phyloP scores from a whole-genome alignment of 805 yeast genomes.

The Sugiyamaella smithiae region DNA sequence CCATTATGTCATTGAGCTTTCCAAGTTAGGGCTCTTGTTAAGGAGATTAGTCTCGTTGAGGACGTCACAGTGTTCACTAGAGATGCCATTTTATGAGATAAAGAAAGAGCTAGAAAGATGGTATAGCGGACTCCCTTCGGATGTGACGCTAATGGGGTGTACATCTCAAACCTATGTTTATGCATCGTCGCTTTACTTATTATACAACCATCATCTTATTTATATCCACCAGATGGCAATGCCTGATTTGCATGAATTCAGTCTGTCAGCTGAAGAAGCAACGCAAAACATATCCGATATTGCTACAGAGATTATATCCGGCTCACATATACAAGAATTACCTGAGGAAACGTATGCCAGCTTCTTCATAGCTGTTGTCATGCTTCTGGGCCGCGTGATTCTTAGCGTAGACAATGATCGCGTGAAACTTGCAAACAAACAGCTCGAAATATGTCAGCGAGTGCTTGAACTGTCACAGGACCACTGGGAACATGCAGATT shows the following conservation, averaged over 20 bases:
- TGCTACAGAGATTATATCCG: slow-evolving; percentile 15
- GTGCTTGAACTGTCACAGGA: slow-evolving; percentile 20
- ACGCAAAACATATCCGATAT: slow-evolving; percentile 15
- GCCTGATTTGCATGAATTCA: slow-evolving; percentile 7
- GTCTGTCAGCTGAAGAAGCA: slow-evolving; percentile 10
- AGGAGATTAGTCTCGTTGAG: slow-evolving; percentile 11
- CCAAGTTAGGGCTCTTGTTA: slow-evolving; percentile 2
- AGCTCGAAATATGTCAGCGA: slow-evolving; percentile 18
- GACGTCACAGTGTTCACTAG: not conserved
- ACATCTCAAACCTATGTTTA: not conserved
- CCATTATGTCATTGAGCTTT: slow-evolving; percentile 4
- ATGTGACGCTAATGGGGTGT: not conserved
- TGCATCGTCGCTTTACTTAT: slow-evolving; percentile 14
- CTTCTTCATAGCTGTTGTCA: slow-evolving; percentile 23
- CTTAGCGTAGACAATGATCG: not conserved
- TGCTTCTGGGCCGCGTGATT: slow-evolving; percentile 16
- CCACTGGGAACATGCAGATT: slow-evolving; percentile 24
- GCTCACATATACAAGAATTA: slow-evolving; percentile 11
- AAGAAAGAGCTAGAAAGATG: not conserved
- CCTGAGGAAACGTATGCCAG: slow-evolving; percentile 18
- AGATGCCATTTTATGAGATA: not conserved
- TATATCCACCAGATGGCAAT: slow-evolving; percentile 18
- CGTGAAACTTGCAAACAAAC: slow-evolving; percentile 8
- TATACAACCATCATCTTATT: slow-evolving; percentile 18
- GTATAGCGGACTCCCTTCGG: not conserved